A percentile compares a stretch with the other conserved stretches of the same genome.
Conservation (phyloP, 2,329 filamentous ascomycete species). For the Clonostachys rhizophaga region DNA sequence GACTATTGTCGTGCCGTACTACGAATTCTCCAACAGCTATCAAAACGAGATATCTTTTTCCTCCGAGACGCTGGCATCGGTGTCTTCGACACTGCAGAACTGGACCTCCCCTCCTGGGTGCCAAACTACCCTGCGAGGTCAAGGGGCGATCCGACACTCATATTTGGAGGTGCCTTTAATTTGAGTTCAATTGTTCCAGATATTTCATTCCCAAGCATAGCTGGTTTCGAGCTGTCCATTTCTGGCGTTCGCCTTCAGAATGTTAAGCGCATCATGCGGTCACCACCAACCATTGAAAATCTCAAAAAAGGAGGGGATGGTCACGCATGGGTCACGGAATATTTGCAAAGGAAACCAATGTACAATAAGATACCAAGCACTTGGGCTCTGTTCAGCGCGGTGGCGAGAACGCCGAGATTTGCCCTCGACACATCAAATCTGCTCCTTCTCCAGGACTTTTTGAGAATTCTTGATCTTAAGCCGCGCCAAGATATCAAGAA, state of each 20-base stretch:
- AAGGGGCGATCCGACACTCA: not conserved
- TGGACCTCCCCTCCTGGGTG: not conserved
- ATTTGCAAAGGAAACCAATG: not conserved
- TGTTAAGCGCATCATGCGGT: not conserved
- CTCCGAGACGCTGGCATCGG: not conserved
- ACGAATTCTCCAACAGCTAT: not conserved
- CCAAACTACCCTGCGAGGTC: not conserved
- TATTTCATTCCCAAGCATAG: not conserved
- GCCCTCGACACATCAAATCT: not conserved
- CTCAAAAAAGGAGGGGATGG: not conserved
- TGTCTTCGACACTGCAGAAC: not conserved
- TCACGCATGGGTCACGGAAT: not conserved
- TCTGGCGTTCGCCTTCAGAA: not conserved
- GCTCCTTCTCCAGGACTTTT: not conserved
- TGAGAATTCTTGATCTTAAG: not conserved
- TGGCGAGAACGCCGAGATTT: not conserved
- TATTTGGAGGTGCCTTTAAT: not conserved
- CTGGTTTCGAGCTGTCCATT: not conserved
- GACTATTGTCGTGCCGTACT: not conserved
- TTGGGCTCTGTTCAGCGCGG: not conserved
- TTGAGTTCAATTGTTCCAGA: too few species aligned
- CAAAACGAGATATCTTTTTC: not conserved
- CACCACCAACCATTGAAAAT: not conserved
- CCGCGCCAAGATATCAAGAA: too few species aligned
- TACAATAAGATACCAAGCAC: not conserved